Evolutionary conservation across 305 asterid genomes (phyloP), one percentile per base, ranked within the genome.

Genomic region (Solanum hybrid): DNA sequence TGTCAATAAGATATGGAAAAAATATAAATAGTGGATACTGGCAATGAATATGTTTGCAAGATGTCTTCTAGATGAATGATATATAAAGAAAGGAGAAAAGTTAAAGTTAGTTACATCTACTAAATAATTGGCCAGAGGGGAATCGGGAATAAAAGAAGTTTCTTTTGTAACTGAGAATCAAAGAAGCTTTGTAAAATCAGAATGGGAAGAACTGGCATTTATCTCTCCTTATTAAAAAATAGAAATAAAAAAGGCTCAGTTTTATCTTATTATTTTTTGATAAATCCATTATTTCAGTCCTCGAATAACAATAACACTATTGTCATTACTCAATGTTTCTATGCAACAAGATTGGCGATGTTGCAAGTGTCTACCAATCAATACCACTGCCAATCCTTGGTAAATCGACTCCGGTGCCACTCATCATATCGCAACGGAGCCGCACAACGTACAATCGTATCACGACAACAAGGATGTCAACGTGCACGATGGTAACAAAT

Each of bases 1-100:
- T 97, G 95, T 86, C 85, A 89, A 91, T 36, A 73, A 56, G 32
- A 31, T 5, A 51, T 75, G 86, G 42, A 42, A 40, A 81, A 42
- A 27, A 42, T 81, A 40, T 14, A 4, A 80, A 26, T 7, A 26
- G 37, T 5, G 37, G 20, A 27, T 60, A 81, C 71, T 16, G 9
- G 66, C 34, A 80, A 80, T 6, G 34, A 24, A 38, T 38, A 38
- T 80, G 60, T 38, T 38, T 38, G 64, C 86, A 36, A 11, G 60
- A 79, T 11, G 11, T 36, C 56, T n/a, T 35, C 56, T 36, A 37
- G 60, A 37, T 36, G 64, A n/a, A 79, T 11, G 85, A 37, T 79
- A 37, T 37, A 79, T 79, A 79, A 37, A 37, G 34, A 78, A 78
- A 79, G 26, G 60, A 13, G 60, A n/a, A 80, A 40, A 80, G 36